phyloP scores from a whole-genome alignment of 768 basidiomycete species.

The Chalciporus sphaerocephalus region DNA sequence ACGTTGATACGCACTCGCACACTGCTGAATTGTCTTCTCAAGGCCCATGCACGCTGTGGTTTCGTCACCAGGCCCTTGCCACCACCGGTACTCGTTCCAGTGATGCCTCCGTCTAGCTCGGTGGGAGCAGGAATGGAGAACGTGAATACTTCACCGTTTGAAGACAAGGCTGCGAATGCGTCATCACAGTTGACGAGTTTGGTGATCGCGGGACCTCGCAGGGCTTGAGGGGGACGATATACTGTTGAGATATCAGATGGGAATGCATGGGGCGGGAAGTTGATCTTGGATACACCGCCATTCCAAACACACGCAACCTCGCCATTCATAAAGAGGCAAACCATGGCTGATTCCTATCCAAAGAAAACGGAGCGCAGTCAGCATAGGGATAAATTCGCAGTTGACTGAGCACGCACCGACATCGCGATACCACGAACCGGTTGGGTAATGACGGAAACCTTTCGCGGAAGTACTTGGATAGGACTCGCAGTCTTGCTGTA shows the following conservation, averaged over 20 bases:
- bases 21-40: constrained; percentile 81
- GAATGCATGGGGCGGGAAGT: constrained; percentile 74
- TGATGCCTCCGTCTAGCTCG: constrained; percentile 22
- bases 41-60: constrained; percentile 88
- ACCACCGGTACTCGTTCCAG: constrained; percentile 10
- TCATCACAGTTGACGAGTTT: constrained; percentile 81
- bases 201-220: constrained; percentile 63
- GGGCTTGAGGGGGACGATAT: constrained; percentile 78
- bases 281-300: constrained; percentile 69
- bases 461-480: constrained; percentile 71
- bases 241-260: constrained; percentile 63
- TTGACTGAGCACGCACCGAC: constrained; percentile 48
- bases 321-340: constrained; percentile 68
- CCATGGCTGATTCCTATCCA: constrained; percentile 75
- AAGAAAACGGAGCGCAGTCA: background rate
- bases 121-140: constrained; percentile 49
- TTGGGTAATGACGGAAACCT: constrained; percentile 72
- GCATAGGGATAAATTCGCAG: background rate
- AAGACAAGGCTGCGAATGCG: constrained; percentile 76
- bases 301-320: constrained; percentile 86
- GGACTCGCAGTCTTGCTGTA: constrained; percentile 75
- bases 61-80: constrained; percentile 47
- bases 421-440: constrained; percentile 70
- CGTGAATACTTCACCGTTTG: constrained; percentile 87
- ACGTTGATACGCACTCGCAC: constrained; percentile 55